Evolutionary conservation across 768 basidiomycete genomes (phyloP), one percentile per base, ranked within the genome.

Genomic region (Panellus pusillus): DNA sequence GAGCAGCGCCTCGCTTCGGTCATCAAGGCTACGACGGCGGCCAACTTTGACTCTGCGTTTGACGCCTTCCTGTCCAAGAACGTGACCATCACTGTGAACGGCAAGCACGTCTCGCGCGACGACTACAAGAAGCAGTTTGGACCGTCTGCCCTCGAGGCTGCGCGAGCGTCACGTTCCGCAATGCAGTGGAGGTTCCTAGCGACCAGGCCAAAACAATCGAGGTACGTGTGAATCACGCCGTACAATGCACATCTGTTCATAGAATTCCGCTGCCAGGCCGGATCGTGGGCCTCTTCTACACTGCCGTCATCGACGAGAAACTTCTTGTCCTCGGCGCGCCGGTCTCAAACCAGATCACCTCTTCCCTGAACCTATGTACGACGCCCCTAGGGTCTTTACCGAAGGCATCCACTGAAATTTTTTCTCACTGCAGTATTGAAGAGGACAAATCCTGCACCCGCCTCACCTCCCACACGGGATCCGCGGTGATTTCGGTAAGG

Each of bases 281-380:
- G 67, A 2, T 49, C 60, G 65, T 68, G 6, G 67, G 76, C 0
- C 46, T 76, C 1, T 77, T 75, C 47, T 77, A 72, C 55, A 70
- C 70, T 13, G 65, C 70, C 17, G 50, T 63, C 17, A 67, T 73
- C 18, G 70, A 67, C 15, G 67, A 73, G 35, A 63, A 61, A 14
- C 68, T 68, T 47, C 55, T 70, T 27, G 54, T 77, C 24, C 65
- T 61, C 9, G 74, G 66, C 27, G 71, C 64, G 9, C 69, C 76
- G 4, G 36, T 68, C 2, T 63, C 68, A 47, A 66, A 48, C 41
- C 61, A 63, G 46, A 57, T 67, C 20, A 67, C 54, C 0, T 74
- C 73, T 4, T 76, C 75, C 6, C 20, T 77, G 31, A 77, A 77
- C 35, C 55, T 75, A 64, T 66, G 76, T 76, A 63, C 55, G 73